Conservation (phyloP, 1,284 basidiomycete species). For the Bothia castanella region DNA sequence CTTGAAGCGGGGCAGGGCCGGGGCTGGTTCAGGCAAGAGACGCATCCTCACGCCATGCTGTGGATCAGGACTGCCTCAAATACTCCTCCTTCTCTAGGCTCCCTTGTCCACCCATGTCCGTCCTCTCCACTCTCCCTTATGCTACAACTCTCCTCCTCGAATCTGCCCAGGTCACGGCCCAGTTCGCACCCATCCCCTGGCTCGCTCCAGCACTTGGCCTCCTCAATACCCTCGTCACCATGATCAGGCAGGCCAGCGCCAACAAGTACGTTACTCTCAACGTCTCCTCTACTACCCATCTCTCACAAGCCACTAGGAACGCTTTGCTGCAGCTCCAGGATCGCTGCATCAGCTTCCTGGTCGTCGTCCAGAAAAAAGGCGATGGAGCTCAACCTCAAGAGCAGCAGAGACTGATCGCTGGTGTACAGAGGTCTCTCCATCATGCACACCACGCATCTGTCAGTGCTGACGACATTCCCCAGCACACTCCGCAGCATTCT, state of each 20-base stretch:
- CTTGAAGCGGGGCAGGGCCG: conserved; percentile 43
- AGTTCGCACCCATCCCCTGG: conserved; percentile 48
- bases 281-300: background rate
- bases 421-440: conserved; percentile 24
- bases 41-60: conserved; percentile 24
- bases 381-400: conserved; percentile 21
- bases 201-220: conserved; percentile 41
- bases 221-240: conserved; percentile 40
- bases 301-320: conserved; percentile 28
- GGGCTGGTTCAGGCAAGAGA: conserved; percentile 25
- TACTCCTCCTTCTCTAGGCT: background rate
- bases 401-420: conserved; percentile 19
- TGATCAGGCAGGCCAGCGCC: conserved; percentile 44
- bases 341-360: conserved; percentile 33
- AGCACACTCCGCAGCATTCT: conserved; percentile 41
- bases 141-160: conserved; percentile 17
- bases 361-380: conserved; percentile 23
- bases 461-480: conserved; percentile 7
- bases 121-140: conserved; percentile 14
- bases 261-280: conserved; percentile 39
- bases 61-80: conserved; percentile 22
- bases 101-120: conserved; percentile 19
- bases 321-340: conserved; percentile 44
- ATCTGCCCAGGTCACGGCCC: conserved; percentile 41
- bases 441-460: background rate